These are phyloP conservation scores for Alloteropsis semialata DNA, from an alignment of 176 grass and related monocot genomes.

Conservation along the genomic window DNA sequence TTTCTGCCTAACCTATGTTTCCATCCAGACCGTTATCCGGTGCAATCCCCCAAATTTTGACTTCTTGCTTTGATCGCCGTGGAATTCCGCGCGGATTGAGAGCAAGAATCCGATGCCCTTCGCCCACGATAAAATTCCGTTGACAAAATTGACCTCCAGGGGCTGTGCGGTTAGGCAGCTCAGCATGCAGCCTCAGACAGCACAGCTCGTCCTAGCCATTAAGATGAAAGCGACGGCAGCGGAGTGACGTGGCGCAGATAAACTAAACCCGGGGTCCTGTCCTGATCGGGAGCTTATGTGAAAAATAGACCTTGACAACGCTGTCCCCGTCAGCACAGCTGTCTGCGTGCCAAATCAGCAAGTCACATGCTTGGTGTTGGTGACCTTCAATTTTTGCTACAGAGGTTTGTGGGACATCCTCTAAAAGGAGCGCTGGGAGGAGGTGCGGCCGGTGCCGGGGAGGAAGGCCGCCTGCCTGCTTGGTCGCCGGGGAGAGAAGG, in stretches of 20 bases:
- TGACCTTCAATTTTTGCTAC: background rate
- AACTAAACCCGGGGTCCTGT: background rate
- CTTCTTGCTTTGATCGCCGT: background rate
- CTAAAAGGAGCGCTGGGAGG: too few relatives aligned
- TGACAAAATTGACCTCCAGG: background rate
- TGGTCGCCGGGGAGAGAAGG: too few relatives aligned
- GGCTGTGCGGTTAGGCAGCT: conserved; percentile 29
- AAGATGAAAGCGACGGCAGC: background rate
- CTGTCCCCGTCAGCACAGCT: conserved; percentile 23
- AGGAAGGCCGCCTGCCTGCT: too few relatives aligned
- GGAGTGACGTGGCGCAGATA: conserved; percentile 13
- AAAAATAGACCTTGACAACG: conserved; percentile 19
- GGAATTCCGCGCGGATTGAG: conserved; percentile 11
- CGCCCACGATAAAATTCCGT: background rate
- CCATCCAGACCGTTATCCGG: conserved; percentile 1
- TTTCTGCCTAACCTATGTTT: background rate
- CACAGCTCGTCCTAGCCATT: background rate
- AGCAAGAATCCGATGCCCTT: background rate
- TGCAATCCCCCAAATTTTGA: conserved; percentile 11
- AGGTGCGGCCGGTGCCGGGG: too few relatives aligned
- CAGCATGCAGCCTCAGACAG: background rate
- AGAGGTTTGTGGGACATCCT: background rate
- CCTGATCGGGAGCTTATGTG: conserved; percentile 29
- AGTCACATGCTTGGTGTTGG: background rate
- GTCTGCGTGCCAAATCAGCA: background rate